A percentile compares a stretch with the other conserved stretches of the same genome.
phyloP scores from a whole-genome alignment of 176 grass and related monocot genomes.

The Saccharum spontaneum region DNA sequence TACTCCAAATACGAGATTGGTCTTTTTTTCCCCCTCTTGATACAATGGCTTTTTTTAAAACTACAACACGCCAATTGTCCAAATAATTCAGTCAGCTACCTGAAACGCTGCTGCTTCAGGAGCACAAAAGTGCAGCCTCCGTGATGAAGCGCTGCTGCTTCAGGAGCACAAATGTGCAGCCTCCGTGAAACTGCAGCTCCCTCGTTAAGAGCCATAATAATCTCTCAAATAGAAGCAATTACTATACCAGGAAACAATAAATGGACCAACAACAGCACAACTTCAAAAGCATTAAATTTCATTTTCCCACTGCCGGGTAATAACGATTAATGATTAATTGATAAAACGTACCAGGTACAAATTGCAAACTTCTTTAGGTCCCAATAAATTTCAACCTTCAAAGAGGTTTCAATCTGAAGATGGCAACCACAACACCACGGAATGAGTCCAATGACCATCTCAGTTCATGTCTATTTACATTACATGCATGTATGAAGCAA shows the following conservation, averaged over 20 bases:
- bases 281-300: not conserved
- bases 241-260: not conserved
- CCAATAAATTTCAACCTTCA: constrained; percentile 32
- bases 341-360: constrained; percentile 23
- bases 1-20: not conserved
- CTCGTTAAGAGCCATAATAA: not conserved
- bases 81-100: not conserved
- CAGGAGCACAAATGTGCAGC: not conserved
- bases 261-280: not conserved
- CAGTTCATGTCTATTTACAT: constrained; percentile 58
- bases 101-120: not conserved
- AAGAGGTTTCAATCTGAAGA: constrained; percentile 23
- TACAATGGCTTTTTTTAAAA: not conserved
- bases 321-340: not conserved
- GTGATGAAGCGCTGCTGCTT: not conserved
- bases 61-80: not conserved
- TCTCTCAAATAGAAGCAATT: not conserved
- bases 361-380: constrained; percentile 23
- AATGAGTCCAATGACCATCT: constrained; percentile 7
- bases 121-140: no score
- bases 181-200: not conserved
- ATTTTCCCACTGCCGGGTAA: not conserved
- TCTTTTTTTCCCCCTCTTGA: not conserved
- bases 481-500: constrained; percentile 52
- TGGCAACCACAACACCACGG: constrained; percentile 20